These are phyloP conservation scores for Penicillium coffeae DNA, from an alignment of 495 filamentous ascomycete species.

Conservation along the genomic window DNA sequence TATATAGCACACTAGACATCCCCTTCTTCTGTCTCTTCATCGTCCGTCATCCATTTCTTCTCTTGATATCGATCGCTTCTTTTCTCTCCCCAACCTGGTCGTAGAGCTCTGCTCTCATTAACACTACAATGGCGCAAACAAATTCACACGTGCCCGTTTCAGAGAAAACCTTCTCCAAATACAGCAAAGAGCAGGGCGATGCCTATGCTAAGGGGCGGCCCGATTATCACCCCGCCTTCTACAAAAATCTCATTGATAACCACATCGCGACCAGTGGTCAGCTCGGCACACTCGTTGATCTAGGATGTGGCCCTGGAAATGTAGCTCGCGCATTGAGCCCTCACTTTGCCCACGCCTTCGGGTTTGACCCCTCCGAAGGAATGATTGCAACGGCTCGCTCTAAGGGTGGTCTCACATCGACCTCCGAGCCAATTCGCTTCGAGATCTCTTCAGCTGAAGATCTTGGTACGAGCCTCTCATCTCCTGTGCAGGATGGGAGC, in stretches of 20 bases:
- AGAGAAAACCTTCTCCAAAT: constrained; percentile 43
- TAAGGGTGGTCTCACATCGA: constrained; percentile 29
- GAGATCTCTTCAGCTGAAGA: constrained; percentile 45
- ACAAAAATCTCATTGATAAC: constrained; percentile 44
- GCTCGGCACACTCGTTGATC: constrained; percentile 45
- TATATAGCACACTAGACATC: too few species aligned
- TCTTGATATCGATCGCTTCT: too few species aligned
- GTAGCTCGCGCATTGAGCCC: constrained; percentile 34
- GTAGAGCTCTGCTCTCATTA: too few species aligned
- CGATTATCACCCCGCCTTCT: constrained; percentile 40
- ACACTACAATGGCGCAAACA: constrained; percentile 6
- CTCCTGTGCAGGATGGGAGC: constrained; percentile 21
- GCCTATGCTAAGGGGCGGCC: constrained; percentile 41
- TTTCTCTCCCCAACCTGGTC: too few species aligned
- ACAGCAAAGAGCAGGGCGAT: constrained; percentile 38
- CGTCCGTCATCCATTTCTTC: not conserved
- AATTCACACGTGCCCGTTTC: not conserved
- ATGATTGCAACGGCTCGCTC: constrained; percentile 50
- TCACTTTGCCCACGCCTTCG: constrained; percentile 46
- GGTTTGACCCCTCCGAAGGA: constrained; percentile 47
- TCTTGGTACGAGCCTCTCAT: constrained; percentile 17
- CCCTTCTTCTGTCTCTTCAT: too few species aligned
- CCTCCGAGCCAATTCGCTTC: constrained; percentile 34
- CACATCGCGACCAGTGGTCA: constrained; percentile 48
- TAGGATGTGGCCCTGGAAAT: constrained; percentile 55